Base-by-base conservation (phyloP, 352 stramenopile genomes). In the Aphanomyces invadans region DNA sequence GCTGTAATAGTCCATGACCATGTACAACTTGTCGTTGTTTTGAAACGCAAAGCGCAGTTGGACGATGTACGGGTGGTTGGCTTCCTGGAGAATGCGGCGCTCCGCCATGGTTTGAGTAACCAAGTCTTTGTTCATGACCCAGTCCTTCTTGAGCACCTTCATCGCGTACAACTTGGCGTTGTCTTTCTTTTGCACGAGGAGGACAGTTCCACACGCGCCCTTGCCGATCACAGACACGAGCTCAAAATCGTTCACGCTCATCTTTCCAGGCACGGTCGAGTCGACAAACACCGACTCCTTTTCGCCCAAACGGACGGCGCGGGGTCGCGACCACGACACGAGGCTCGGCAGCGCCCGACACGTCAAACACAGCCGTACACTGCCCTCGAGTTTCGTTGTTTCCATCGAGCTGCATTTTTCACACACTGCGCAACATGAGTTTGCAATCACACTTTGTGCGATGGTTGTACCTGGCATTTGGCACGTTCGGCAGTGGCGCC, bases 1-100 rank as follows among this genome's bases (percentile, higher is more conserved):
- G 62, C 79, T 87, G 72, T 89, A 89, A 61, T 87, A 89, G 45
- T 89, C 80, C 80, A 89, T 89, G 44, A 89, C 80, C 80, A 89
- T 89, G 71, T 89, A 89, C 15, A 89, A 72, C 68, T 89, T 89
- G 73, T 89, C 79, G 53, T 86, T 79, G 70, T 87, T 89, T 70
- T 89, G 80, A 72, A 89, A 89, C 26, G 80, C 80, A 55, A 86
- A 89, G 61, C 82, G 75, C 10, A 89, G 72, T 72, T 87, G 80
- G 10, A 89, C 80, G 56, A 89, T 89, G 73, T 87, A 89, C 55
- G 80, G 80, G 68, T 89, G 80, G 66, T 86, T 78, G 39, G 80
- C 80, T 71, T 89, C 80, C 51, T 89, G 80, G 11, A 89, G 72
- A 42, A 89, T 89, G 33, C 77, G 78, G 52, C 80, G 76, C 69